Conservation (phyloP, 306 rosid genomes). For the Acacia confusa region DNA sequence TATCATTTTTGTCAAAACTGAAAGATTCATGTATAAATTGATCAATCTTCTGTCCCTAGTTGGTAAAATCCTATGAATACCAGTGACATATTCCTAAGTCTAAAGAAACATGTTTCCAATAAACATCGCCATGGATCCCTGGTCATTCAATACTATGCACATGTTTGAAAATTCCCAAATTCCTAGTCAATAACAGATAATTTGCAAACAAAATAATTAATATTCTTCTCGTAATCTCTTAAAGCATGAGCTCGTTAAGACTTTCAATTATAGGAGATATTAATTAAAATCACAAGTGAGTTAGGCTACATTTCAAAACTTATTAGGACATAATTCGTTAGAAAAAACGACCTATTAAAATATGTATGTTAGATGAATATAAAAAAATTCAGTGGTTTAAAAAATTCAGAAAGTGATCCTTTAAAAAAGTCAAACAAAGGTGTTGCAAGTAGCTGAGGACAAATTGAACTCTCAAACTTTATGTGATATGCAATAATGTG, state of each 20-base stretch:
- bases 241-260: too few relatives aligned
- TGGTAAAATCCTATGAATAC: background rate
- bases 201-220: too few relatives aligned
- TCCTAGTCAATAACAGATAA: too few relatives aligned
- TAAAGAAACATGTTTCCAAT: constrained; percentile 9
- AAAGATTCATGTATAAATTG: constrained; percentile 1
- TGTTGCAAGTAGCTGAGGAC: background rate
- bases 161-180: constrained; percentile 69
- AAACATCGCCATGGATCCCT: constrained; percentile 46
- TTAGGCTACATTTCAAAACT: too few relatives aligned
- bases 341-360: too few relatives aligned
- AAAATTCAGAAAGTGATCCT: background rate
- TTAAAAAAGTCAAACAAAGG: background rate
- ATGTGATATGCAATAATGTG: background rate
- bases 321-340: too few relatives aligned
- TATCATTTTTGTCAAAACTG: background rate
- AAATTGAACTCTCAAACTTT: background rate
- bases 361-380: too few relatives aligned
- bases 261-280: too few relatives aligned
- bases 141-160: constrained; percentile 82
- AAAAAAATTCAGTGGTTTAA: background rate
- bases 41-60: constrained; percentile 11
- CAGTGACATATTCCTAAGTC: background rate
- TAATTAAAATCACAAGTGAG: background rate
- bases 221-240: too few relatives aligned